These are phyloP conservation scores for Annulohypoxylon nitens DNA, from an alignment of 495 filamentous ascomycete species.

Conservation along the genomic window DNA sequence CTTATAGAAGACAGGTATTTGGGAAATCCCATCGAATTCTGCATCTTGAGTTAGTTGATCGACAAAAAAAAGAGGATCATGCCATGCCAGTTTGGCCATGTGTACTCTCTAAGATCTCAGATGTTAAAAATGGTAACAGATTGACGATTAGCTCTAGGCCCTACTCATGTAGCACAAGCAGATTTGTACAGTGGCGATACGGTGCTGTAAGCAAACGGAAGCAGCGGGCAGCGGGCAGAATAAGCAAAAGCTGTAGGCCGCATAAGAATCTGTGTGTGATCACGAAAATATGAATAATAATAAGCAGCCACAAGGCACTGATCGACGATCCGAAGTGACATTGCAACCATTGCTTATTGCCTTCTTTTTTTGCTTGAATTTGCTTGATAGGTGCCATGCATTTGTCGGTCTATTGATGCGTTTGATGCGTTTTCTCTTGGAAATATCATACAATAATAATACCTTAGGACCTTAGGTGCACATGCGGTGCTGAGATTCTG, in stretches of 20 bases:
- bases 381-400: neutral
- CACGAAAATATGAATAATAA: slow-evolving; percentile 7
- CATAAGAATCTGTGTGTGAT: slow-evolving; percentile 22
- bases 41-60: slow-evolving; percentile 30
- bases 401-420: neutral
- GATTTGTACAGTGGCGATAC: slow-evolving; percentile 20
- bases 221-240: neutral
- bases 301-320: slow-evolving; percentile 28
- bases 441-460: slow-evolving; percentile 2
- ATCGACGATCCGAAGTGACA: neutral
- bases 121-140: slow-evolving; percentile 40
- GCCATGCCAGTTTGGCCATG: slow-evolving; percentile 40
- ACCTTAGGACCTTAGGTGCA: too few species aligned
- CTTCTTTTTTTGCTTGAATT: neutral
- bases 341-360: neutral
- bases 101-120: slow-evolving; percentile 36
- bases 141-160: slow-evolving; percentile 34
- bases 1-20: neutral
- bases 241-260: slow-evolving; percentile 15
- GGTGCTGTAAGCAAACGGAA: slow-evolving; percentile 10
- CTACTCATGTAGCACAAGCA: neutral
- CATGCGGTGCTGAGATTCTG: neutral
- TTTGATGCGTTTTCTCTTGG: neutral
- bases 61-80: slow-evolving; percentile 37
- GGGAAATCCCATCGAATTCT: slow-evolving; percentile 7